Evolutionary conservation across 306 rosid species (phyloP), one percentile per base, ranked within the genome.

Genomic region (Begonia loranthoides): DNA sequence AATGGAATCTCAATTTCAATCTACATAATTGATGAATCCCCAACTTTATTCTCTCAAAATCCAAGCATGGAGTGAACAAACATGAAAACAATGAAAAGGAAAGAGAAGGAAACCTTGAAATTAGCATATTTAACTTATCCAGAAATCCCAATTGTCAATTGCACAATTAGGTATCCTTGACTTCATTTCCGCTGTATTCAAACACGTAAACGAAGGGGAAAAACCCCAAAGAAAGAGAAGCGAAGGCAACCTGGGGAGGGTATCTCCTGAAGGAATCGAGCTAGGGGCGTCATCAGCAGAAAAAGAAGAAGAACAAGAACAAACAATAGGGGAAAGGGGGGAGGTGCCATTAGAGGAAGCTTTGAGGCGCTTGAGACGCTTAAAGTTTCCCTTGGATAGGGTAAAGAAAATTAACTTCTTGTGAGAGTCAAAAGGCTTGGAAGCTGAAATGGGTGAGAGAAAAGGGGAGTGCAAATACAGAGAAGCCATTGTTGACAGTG

Each of bases 251-350:
- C 82, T 84, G 19, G 79, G 77, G 45, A 46, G 28, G 78, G 63
- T 82, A 59, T 84, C 90, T 51, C 54, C 16, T 45, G 67, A 52
- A 64, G 61, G 43, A 56, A 56, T 40, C 6, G 61, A 56, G 45
- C 22, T 53, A 12, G 67, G 28, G 0, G 66, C 53, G 58, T 80
- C 89, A 49, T 79, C 74, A 12, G 87, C 55, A n/a, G 87, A 69
- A 36, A 79, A 79, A 62, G 85, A 79, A n/a, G 87, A 69, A 24
- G 81, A 74, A n/a, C n/a, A n/a, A 64, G 85, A 79, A 49, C 82
- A 75, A 2, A 63, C 54, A 40, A 57, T 43, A 43, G 48, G 63
- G 28, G 76, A 38, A 6, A 66, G 74, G 14, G 63, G 34, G 69
- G 52, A 65, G 41, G 63, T 53, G 63, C 17, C 2, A 51, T 45